Evolutionary conservation across 805 yeast genomes (phyloP), one percentile per base, ranked within the genome.

Genomic region (Pichia rugopelliculosa): DNA sequence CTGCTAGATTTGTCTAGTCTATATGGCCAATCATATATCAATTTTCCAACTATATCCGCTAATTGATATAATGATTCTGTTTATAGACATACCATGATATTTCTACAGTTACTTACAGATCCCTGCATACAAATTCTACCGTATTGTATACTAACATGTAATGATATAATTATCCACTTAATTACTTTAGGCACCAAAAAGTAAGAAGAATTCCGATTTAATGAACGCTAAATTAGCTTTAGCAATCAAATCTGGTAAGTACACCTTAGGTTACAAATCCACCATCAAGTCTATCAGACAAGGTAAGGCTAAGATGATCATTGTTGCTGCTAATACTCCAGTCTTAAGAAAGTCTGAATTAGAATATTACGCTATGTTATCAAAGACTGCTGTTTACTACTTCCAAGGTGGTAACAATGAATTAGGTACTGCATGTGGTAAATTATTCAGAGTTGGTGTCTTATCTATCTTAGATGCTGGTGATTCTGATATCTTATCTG

Each of bases 391-490:
- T 70, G 84, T 83, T 61, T 90, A 91, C 93, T 95, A 90, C 90
- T 93, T 90, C 95, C 93, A 84, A 77, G 98, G 97, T 82, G 95
- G 96, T 76, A 91, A 91, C 96, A 91, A 91, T 79, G 98, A 91
- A 80, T 87, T 91, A 71, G 98, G 97, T 82, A 93, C 99, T 67
- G 96, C 96, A 66, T 91, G 96, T 79, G 99, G 99, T 90, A 91
- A 87, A 78, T 88, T 93, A 70, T 93, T 93, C 96, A 88, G 97
- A 81, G 98, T 93, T 66, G 98, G 98, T 81, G 91, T 90, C 69
- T 79, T 93, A 68, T 79, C 97, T 68, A 74, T 93, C 67, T 79
- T 91, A 69, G 99, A 93, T 68, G 96, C 96, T 67, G 99, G 99
- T 90, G 99, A 93, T 80, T 93, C 99, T 68, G 99, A 93, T 77